Evolutionary conservation across 768 basidiomycete species (phyloP).

Genomic region (Xerocomellus amylosporus): DNA sequence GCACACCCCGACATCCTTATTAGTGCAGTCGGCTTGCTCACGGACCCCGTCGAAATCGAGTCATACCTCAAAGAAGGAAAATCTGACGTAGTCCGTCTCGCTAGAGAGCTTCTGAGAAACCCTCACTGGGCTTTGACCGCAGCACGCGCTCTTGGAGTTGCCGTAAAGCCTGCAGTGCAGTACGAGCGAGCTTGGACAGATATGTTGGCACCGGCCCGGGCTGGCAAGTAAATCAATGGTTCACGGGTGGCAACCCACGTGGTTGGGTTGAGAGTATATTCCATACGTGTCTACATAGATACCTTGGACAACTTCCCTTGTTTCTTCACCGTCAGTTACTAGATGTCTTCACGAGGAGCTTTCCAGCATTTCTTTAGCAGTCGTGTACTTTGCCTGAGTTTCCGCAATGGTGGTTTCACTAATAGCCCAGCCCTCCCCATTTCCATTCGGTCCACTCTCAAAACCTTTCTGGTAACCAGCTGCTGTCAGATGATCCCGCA

Average conservation of each 20-base stretch:
- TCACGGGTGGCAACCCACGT: background rate
- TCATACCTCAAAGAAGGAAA: slow-evolving; percentile 61
- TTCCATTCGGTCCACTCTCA: slow-evolving; percentile 68
- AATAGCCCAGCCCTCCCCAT: slow-evolving; percentile 76
- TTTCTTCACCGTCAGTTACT: background rate
- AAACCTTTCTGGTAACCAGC: slow-evolving; percentile 74
- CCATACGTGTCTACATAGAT: slow-evolving; percentile 1
- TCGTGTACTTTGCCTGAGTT: slow-evolving; percentile 75
- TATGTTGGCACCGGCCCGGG: slow-evolving; percentile 28
- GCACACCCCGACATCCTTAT: slow-evolving; percentile 53
- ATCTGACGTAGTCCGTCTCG: slow-evolving; percentile 67
- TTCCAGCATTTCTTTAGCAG: slow-evolving; percentile 65
- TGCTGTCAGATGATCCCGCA: slow-evolving; percentile 83
- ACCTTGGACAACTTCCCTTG: background rate
- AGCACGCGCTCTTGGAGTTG: slow-evolving; percentile 59
- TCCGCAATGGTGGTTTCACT: slow-evolving; percentile 72
- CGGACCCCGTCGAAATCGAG: slow-evolving; percentile 56
- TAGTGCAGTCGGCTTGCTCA: slow-evolving; percentile 73
- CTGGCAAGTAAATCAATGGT: background rate
- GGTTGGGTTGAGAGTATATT: background rate
- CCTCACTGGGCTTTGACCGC: slow-evolving; percentile 64
- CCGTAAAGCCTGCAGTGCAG: slow-evolving; percentile 69
- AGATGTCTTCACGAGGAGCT: slow-evolving; percentile 10
- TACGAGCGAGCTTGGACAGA: slow-evolving; percentile 59
- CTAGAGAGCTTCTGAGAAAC: slow-evolving; percentile 62